Base-by-base conservation (phyloP, 2,329 filamentous ascomycete species). In the Fusarium guadeloupense region DNA sequence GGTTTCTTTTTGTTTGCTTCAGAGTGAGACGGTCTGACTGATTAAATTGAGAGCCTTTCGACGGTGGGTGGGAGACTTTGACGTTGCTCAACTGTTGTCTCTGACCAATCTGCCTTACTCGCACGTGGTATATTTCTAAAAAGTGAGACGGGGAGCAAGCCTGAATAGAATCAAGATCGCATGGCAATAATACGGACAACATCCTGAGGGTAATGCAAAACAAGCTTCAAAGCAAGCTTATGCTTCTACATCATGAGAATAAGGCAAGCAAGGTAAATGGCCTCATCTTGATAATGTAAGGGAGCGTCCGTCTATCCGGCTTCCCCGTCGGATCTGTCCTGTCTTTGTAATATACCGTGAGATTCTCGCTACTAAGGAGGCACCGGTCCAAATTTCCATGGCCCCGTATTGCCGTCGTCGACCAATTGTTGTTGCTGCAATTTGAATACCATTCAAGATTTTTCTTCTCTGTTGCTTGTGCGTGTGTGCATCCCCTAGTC, bases 281-380 rank as follows among this genome's bases (percentile, higher is more conserved):
- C 47, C 21, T 64, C 46, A 43, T 46, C 44, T 50, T 39, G 35
- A 45, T 10, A 17, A 64, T 41, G 53, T 39, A 55, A 62, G 50
- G 60, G 56, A 62, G 52, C 28, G 9, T 31, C 28, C 28, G 28
- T 7, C 14, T 31, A 47, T 38, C 61, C 51, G 56, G 45, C 23
- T 54, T 57, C 46, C 61, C 61, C 51, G 61, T 46, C 34, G 61
- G 60, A 64, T 64, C 61, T 33, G 30, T n/a, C n/a, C n/a, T n/a
- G n/a, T n/a, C n/a, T n/a, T n/a, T n/a, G n/a, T n/a, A n/a, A 57
- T 38, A 45, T 42, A 52, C 54, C 47, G 45, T 44, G 52, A 44
- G 40, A 49, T 52, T 34, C 39, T 45, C 38, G 21, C 19, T 28
- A 38, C 43, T n/a, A n/a, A n/a, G 43, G 55, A 51, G 41, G 41